phyloP scores from a whole-genome alignment of 257 asterid genomes.

The Penstemon newberryi region DNA sequence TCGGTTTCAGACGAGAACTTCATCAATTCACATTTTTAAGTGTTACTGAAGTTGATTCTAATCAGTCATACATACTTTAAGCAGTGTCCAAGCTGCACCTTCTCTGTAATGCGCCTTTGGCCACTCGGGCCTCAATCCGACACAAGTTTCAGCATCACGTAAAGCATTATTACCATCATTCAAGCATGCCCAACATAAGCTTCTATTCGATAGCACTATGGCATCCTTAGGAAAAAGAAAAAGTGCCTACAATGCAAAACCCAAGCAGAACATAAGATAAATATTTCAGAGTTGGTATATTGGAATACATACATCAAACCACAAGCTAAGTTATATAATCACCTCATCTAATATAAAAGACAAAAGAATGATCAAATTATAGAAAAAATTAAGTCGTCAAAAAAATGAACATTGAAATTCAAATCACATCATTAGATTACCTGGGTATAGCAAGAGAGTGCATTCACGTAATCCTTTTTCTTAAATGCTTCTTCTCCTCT shows the following conservation, averaged over 20 bases:
- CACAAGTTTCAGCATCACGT: conserved; percentile 29
- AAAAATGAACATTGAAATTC: not conserved
- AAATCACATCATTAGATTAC: not conserved
- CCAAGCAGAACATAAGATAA: not conserved
- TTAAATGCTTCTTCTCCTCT: conserved; percentile 1
- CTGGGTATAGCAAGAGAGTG: conserved; percentile 15
- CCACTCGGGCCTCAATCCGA: conserved; percentile 27
- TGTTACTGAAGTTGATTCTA: not conserved
- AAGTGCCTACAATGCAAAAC: conserved; percentile 14
- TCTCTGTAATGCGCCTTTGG: conserved; percentile 34
- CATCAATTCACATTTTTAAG: not conserved
- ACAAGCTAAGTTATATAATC: not conserved
- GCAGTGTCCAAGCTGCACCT: conserved; percentile 31
- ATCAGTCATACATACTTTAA: not conserved
- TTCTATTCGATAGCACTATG: conserved; percentile 26
- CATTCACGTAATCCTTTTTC: conserved; percentile 1
- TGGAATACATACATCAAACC: not conserved
- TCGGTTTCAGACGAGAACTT: not conserved
- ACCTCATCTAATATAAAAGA: not conserved
- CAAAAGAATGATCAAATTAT: not conserved
- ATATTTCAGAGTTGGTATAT: not conserved
- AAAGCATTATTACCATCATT: conserved; percentile 25
- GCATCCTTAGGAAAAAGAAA: conserved; percentile 16
- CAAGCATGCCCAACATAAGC: conserved; percentile 32
- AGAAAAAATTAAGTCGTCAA: not conserved